Percentiles rank a stretch among this genome's conserved stretches.
phyloP scores from a whole-genome alignment of 805 yeast species.

The Limtongia smithiae region DNA sequence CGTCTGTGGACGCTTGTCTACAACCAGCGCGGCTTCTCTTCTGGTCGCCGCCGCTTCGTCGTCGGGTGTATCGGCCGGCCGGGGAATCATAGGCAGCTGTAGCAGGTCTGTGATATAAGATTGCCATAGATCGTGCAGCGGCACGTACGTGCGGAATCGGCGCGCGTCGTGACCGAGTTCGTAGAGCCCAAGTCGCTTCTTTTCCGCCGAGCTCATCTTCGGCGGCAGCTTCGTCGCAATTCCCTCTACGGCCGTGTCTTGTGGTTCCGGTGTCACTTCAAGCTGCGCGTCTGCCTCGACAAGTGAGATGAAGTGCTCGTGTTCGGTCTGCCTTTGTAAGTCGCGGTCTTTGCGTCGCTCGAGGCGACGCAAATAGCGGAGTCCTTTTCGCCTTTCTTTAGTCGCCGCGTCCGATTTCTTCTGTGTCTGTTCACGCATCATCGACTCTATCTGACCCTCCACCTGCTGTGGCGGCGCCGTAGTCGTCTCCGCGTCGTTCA shows the following conservation, averaged over 20 bases:
- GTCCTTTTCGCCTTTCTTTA: too few relatives aligned
- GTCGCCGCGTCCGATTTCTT: too few relatives aligned
- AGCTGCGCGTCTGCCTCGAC: not conserved
- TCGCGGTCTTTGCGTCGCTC: too few relatives aligned
- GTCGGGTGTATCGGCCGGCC: not conserved
- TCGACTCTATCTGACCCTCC: too few relatives aligned
- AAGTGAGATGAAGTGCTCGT: not conserved
- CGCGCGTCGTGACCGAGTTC: constrained; percentile 6
- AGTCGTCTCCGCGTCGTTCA: not conserved
- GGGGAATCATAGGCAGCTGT: too few relatives aligned
- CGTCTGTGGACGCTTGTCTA: not conserved
- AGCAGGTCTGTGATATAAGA: constrained; percentile 19
- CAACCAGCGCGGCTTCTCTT: not conserved
- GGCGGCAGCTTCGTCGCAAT: constrained; percentile 15
- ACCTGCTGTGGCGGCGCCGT: not conserved
- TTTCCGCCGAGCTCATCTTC: constrained; percentile 14
- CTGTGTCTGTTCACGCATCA: too few relatives aligned
- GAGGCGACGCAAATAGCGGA: too few relatives aligned
- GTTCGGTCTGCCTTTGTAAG: too few relatives aligned
- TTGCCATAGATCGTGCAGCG: constrained; percentile 19
- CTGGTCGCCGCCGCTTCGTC: not conserved
- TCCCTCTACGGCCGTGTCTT: not conserved
- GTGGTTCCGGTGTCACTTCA: not conserved
- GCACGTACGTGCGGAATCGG: constrained; percentile 8
- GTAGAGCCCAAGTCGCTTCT: constrained; percentile 11